Evolutionary conservation across 768 basidiomycete species (phyloP).

Genomic region (Trametes cingulata): DNA sequence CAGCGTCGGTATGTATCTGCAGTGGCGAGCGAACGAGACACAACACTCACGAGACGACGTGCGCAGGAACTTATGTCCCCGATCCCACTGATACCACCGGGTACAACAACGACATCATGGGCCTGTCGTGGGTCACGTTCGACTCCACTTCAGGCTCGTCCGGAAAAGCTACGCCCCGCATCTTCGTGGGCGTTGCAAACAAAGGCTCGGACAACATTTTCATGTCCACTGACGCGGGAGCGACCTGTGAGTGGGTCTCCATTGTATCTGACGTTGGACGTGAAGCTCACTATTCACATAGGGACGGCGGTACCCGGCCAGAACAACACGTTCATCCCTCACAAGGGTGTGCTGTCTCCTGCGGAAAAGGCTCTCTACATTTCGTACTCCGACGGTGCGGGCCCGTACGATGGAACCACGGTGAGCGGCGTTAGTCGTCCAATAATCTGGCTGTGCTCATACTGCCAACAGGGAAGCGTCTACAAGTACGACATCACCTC

Average conservation of each 20-base stretch:
- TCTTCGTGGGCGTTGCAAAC: constrained; percentile 69
- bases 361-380: constrained; percentile 58
- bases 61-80: constrained; percentile 51
- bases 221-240: constrained; percentile 55
- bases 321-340: constrained; percentile 57
- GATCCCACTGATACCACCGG: constrained; percentile 52
- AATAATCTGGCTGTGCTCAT: background rate
- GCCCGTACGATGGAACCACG: constrained; percentile 57
- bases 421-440: background rate
- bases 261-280: background rate
- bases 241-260: constrained; percentile 47
- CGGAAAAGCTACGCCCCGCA: constrained; percentile 57
- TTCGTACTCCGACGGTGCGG: constrained; percentile 62
- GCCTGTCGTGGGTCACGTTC: constrained; percentile 65
- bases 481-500: constrained; percentile 51
- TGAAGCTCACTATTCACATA: constrained; percentile 25
- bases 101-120: constrained; percentile 40
- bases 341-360: constrained; percentile 66
- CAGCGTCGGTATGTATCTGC: constrained; percentile 45
- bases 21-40: background rate
- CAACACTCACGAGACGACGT: too few relatives aligned
- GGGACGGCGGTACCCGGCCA: constrained; percentile 61
- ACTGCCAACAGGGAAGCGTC: constrained; percentile 21
- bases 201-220: constrained; percentile 56
- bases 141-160: constrained; percentile 56